Conservation (phyloP, 352 stramenopile species). For the Globisporangium barbulae region DNA sequence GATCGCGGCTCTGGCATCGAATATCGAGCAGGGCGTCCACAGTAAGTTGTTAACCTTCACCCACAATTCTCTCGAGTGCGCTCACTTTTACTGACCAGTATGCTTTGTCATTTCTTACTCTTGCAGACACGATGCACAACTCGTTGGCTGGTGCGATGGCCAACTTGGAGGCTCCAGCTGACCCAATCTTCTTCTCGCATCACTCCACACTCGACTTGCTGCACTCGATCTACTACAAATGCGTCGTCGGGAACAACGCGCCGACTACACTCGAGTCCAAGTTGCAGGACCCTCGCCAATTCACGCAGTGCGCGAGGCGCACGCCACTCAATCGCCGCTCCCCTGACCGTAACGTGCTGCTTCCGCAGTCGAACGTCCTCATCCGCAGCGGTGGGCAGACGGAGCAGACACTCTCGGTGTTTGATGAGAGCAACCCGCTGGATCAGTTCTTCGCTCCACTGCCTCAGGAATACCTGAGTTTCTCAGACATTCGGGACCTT, state of each 20-base stretch:
- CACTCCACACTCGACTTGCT: conserved; percentile 81
- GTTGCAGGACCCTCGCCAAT: conserved; percentile 59
- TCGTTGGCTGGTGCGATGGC: conserved; percentile 66
- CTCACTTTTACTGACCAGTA: conserved; percentile 13
- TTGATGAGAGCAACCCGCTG: conserved; percentile 43
- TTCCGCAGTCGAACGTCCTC: conserved; percentile 51
- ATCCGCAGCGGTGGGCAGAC: conserved; percentile 49
- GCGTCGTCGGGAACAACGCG: conserved; percentile 57
- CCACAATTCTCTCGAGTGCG: background rate
- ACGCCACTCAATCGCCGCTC: conserved; percentile 25
- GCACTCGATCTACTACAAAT: conserved; percentile 86
- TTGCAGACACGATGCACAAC: conserved; percentile 78
- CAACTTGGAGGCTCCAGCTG: conserved; percentile 65
- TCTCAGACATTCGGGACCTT: conserved; percentile 73
- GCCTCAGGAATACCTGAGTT: conserved; percentile 59
- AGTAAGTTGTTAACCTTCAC: conserved; percentile 36
- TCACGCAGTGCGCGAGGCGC: conserved; percentile 47
- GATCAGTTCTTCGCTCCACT: conserved; percentile 55
- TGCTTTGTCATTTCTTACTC: conserved; percentile 1
- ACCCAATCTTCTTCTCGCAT: conserved; percentile 88
- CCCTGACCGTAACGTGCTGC: conserved; percentile 48
- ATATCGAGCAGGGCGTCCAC: conserved; percentile 74
- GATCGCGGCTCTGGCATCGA: conserved; percentile 57
- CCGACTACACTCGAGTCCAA: conserved; percentile 53
- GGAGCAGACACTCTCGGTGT: conserved; percentile 45